Evolutionary conservation across 2,329 filamentous ascomycete genomes (phyloP).

Genomic region (Fusarium subglutinans): DNA sequence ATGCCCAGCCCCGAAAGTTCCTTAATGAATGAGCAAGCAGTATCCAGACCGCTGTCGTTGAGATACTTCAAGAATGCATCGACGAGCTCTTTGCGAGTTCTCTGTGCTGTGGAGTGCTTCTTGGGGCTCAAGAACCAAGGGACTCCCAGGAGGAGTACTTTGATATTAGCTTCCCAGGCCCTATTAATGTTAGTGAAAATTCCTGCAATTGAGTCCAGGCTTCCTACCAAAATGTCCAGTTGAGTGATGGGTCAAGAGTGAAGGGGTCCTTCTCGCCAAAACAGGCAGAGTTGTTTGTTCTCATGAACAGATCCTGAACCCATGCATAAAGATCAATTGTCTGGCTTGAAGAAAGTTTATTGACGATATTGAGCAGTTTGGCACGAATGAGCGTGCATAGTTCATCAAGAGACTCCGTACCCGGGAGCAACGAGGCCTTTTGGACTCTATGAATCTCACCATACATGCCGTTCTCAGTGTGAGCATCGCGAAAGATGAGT

Average conservation of each 20-base stretch:
- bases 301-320: constrained; percentile 32
- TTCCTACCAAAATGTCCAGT: constrained; percentile 18
- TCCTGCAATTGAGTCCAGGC: fast-evolving
- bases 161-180: constrained; percentile 33
- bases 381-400: constrained; percentile 7
- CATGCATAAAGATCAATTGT: constrained; percentile 23
- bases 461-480: constrained; percentile 37
- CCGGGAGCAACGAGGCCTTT: constrained; percentile 27
- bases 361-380: constrained; percentile 9
- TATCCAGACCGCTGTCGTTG: background rate
- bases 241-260: constrained; percentile 1
- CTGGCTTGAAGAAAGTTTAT: constrained; percentile 8
- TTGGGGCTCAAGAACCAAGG: constrained; percentile 31
- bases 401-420: constrained; percentile 26
- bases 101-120: constrained; percentile 9
- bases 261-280: constrained; percentile 34
- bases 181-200: background rate
- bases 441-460: constrained; percentile 34
- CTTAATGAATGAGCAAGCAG: constrained; percentile 30
- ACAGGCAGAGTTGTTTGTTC: constrained; percentile 33
- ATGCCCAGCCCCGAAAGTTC: constrained; percentile 20
- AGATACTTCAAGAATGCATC: constrained; percentile 22
- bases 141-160: constrained; percentile 20
- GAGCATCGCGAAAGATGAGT: constrained; percentile 35
- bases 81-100: constrained; percentile 21